Percentiles rank a stretch among this genome's conserved stretches.
Evolutionary conservation across 2,329 filamentous ascomycete genomes (phyloP).

Genomic region (Lachnellula hyalina): DNA sequence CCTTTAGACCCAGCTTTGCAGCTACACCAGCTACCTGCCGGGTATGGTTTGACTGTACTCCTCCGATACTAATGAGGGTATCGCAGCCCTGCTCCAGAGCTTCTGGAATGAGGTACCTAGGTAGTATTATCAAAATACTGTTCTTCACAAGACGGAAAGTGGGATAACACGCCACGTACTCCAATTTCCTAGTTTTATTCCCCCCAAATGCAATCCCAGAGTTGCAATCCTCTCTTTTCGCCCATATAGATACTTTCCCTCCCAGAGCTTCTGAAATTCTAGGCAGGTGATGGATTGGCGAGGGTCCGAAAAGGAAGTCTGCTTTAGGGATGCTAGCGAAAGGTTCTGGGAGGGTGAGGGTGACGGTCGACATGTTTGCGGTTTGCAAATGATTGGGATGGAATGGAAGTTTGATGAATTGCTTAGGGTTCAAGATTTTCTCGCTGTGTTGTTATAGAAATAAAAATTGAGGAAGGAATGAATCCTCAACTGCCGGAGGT

Average conservation of each 20-base stretch:
- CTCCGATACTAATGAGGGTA: conserved; percentile 62
- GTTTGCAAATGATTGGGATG: too few relatives aligned
- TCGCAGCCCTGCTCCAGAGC: conserved; percentile 51
- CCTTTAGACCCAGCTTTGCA: conserved; percentile 50
- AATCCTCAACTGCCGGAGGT: too few relatives aligned
- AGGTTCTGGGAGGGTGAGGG: conserved; percentile 49
- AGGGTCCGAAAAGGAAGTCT: conserved; percentile 60
- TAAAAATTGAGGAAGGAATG: too few relatives aligned
- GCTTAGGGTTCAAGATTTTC: too few relatives aligned
- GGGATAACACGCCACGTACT: conserved; percentile 35
- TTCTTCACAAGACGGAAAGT: neutral
- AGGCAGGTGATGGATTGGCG: conserved; percentile 62
- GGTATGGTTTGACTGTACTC: conserved; percentile 66
- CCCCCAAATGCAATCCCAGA: conserved; percentile 62
- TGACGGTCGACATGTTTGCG: conserved; percentile 23
- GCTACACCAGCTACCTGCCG: conserved; percentile 61
- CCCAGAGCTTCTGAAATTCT: conserved; percentile 58
- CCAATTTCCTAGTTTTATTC: conserved; percentile 66
- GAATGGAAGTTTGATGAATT: too few relatives aligned
- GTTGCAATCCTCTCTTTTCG: conserved; percentile 69
- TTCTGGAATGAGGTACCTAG: conserved; percentile 59
- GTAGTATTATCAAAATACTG: neutral
- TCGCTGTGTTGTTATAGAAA: too few relatives aligned
- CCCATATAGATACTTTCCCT: conserved; percentile 57
- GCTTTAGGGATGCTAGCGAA: conserved; percentile 59